Conservation (phyloP, 164 flowering plant genomes). For the Sedum album region DNA sequence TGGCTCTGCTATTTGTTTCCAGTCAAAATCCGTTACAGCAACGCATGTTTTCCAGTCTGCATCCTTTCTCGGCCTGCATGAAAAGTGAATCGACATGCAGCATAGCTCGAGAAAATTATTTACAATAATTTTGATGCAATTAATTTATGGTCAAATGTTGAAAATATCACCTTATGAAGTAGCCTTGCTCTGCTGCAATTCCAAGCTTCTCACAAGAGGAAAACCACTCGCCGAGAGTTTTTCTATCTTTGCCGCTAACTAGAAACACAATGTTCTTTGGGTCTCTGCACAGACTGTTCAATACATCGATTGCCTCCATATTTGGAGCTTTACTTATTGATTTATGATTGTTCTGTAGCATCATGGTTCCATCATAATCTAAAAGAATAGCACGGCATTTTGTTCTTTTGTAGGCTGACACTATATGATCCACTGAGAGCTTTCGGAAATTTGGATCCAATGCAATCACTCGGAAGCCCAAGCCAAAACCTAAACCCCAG, state of each 20-base stretch:
- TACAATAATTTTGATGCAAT: too few relatives aligned
- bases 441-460: conserved; percentile 34
- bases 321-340: conserved; percentile 25
- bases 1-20: conserved; percentile 44
- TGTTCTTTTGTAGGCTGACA: conserved; percentile 37
- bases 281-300: conserved; percentile 34
- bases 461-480: conserved; percentile 34
- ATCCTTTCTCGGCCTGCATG: conserved; percentile 20
- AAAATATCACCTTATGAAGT: conserved; percentile 21
- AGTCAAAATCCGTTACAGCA: conserved; percentile 27
- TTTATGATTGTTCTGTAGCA: conserved; percentile 15
- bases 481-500: conserved; percentile 43
- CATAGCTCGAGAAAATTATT: neutral
- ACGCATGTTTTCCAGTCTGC: conserved; percentile 36
- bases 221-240: conserved; percentile 33
- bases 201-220: conserved; percentile 34
- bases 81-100: neutral
- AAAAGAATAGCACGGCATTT: conserved; percentile 34
- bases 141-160: neutral
- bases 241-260: conserved; percentile 33
- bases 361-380: conserved; percentile 40
- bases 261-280: conserved; percentile 35
- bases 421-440: conserved; percentile 39
- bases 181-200: conserved; percentile 44
- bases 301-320: conserved; percentile 22